These are phyloP conservation scores for Diaporthe ampelina DNA, from an alignment of 2,329 filamentous ascomycete genomes.

Conservation along the genomic window DNA sequence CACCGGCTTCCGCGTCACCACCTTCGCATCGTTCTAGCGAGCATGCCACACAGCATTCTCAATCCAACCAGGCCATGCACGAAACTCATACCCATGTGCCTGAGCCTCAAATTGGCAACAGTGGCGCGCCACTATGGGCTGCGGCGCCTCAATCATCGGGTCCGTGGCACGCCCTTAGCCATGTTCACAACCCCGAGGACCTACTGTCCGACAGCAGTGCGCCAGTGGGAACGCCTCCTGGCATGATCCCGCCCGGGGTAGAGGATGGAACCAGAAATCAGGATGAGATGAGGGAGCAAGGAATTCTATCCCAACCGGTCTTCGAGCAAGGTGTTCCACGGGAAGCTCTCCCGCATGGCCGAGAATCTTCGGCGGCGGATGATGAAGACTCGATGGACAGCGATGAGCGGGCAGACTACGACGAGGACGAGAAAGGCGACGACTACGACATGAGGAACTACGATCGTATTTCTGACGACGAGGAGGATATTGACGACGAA, in stretches of 20 bases:
- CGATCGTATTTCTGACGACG: slow-evolving; percentile 49
- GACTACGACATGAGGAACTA: slow-evolving; percentile 52
- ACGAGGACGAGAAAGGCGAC: slow-evolving; percentile 48
- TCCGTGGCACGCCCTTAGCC: slow-evolving; percentile 29
- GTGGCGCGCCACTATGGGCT: slow-evolving; percentile 39
- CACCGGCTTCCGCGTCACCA: neutral
- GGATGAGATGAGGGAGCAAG: slow-evolving; percentile 40
- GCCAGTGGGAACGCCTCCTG: slow-evolving; percentile 13
- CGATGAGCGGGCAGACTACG: slow-evolving; percentile 48
- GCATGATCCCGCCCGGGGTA: slow-evolving; percentile 40
- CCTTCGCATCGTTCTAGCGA: slow-evolving; percentile 16
- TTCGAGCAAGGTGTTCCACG: slow-evolving; percentile 38
- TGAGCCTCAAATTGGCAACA: slow-evolving; percentile 37
- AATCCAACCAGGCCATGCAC: slow-evolving; percentile 48
- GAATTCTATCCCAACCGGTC: slow-evolving; percentile 35
- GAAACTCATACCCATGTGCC: neutral
- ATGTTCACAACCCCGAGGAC: slow-evolving; percentile 35
- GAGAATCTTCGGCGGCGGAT: slow-evolving; percentile 43
- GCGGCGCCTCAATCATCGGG: slow-evolving; percentile 35
- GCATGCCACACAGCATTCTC: slow-evolving; percentile 47
- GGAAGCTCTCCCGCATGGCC: slow-evolving; percentile 32
- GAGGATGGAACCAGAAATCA: slow-evolving; percentile 40
- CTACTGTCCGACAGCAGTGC: slow-evolving; percentile 26
- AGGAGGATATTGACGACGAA: slow-evolving; percentile 42
- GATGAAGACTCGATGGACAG: slow-evolving; percentile 43